Evolutionary conservation across 495 filamentous ascomycete species (phyloP).

Genomic region (Penicillium arizonense): DNA sequence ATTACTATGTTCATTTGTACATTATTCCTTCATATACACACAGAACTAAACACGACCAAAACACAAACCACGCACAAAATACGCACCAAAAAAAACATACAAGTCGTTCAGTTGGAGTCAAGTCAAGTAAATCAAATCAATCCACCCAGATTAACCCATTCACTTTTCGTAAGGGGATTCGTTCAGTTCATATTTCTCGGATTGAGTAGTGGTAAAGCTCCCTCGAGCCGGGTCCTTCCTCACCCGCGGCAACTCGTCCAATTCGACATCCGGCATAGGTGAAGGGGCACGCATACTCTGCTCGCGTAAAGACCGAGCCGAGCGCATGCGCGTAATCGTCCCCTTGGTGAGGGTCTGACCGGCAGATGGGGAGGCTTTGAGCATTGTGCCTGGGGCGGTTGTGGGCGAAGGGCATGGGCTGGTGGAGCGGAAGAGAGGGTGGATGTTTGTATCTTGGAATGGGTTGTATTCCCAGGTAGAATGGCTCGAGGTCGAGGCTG

Average conservation of each 20-base stretch:
- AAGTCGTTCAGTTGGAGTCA: neutral
- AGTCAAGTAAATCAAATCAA: neutral
- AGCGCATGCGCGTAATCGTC: slow-evolving; percentile 63
- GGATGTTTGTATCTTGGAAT: slow-evolving; percentile 68
- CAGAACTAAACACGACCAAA: neutral
- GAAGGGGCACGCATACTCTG: slow-evolving; percentile 24
- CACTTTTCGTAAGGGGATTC: slow-evolving; percentile 32
- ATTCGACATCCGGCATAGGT: slow-evolving; percentile 13
- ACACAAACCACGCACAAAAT: neutral
- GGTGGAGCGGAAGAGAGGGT: slow-evolving; percentile 78
- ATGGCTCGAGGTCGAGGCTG: neutral
- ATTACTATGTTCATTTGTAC: neutral
- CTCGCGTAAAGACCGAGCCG: slow-evolving; percentile 55
- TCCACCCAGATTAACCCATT: neutral
- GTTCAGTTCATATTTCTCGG: slow-evolving; percentile 30
- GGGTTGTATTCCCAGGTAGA: slow-evolving; percentile 21
- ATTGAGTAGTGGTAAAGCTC: slow-evolving; percentile 22
- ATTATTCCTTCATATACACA: neutral
- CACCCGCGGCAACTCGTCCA: neutral
- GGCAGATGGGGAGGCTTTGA: slow-evolving; percentile 68
- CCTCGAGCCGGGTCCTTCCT: slow-evolving; percentile 10
- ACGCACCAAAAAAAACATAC: neutral
- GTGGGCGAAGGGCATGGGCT: slow-evolving; percentile 69
- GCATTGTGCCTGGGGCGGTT: slow-evolving; percentile 64
- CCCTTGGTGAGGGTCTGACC: slow-evolving; percentile 64